Evolutionary conservation across 768 basidiomycete species (phyloP).

Genomic region (Pleurotus salmoneostramineus): DNA sequence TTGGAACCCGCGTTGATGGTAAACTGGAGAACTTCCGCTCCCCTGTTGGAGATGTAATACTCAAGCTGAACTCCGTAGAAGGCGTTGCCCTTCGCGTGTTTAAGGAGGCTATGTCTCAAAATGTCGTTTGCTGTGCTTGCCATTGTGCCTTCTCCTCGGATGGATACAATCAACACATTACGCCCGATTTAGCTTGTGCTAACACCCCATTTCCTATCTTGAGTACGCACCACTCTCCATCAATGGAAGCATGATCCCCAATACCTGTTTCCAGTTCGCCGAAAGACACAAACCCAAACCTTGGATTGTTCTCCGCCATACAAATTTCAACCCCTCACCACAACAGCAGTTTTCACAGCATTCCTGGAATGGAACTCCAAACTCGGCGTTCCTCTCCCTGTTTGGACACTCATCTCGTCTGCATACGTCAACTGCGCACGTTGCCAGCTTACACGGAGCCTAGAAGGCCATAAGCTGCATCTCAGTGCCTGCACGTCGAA

Average conservation of each 20-base stretch:
- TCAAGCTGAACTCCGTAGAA: not conserved
- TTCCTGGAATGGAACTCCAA: slow-evolving; percentile 14
- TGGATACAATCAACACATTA: not conserved
- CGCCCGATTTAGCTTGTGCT: not conserved
- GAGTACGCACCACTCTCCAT: not conserved
- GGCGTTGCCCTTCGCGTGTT: not conserved
- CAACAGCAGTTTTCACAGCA: not conserved
- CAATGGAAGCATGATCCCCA: no score
- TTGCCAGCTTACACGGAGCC: slow-evolving; percentile 7
- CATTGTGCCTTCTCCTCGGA: not conserved
- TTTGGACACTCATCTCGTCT: slow-evolving; percentile 11
- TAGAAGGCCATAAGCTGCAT: not conserved
- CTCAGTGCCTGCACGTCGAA: no score
- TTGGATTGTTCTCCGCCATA: not conserved
- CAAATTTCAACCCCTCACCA: not conserved
- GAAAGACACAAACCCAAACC: not conserved
- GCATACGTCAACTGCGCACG: slow-evolving; percentile 9
- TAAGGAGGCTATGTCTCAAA: not conserved
- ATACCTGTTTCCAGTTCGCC: no score
- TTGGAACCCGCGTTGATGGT: not conserved
- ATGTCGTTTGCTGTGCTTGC: not conserved
- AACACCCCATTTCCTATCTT: not conserved
- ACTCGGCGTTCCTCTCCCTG: slow-evolving; percentile 12
- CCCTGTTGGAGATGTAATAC: not conserved
- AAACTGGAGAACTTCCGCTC: not conserved